Conservation (phyloP, 2,329 filamentous ascomycete species). For the Penicillium sp. region DNA sequence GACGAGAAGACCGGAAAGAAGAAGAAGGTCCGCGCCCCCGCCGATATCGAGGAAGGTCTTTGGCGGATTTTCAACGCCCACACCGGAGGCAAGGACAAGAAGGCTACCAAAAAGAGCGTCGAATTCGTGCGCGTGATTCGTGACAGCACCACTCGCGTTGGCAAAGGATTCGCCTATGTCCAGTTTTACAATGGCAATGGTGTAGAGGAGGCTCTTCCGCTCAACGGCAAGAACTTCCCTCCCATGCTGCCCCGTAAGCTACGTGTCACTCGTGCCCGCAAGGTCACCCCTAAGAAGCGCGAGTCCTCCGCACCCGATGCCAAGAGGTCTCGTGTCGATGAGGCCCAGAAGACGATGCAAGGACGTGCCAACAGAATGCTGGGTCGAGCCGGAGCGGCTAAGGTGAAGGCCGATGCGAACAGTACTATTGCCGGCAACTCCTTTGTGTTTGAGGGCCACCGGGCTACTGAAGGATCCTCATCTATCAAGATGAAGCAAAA, state of each 20-base stretch:
- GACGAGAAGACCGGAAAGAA: conserved; percentile 59
- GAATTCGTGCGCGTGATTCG: conserved; percentile 92
- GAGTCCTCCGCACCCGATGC: conserved; percentile 15
- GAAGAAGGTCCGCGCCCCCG: conserved; percentile 72
- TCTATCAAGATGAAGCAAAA: conserved; percentile 39
- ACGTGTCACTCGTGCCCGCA: conserved; percentile 83
- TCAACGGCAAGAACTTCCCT: conserved; percentile 88
- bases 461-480: conserved; percentile 37
- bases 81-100: conserved; percentile 31
- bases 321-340: conserved; percentile 26
- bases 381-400: conserved; percentile 40
- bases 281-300: conserved; percentile 50
- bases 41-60: conserved; percentile 84
- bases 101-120: conserved; percentile 67
- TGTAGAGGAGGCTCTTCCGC: conserved; percentile 85
- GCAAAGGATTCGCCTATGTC: conserved; percentile 96
- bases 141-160: conserved; percentile 84
- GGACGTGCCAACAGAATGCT: conserved; percentile 42
- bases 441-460: conserved; percentile 48
- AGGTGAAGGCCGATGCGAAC: conserved; percentile 32
- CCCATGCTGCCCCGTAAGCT: conserved; percentile 88
- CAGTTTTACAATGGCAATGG: conserved; percentile 88
- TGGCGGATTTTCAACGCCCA: conserved; percentile 45
- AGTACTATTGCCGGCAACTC: conserved; percentile 33
- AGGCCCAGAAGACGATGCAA: conserved; percentile 37